Evolutionary conservation across 2,329 filamentous ascomycete genomes (phyloP).

Genomic region (Cryoendolithus antarcticus): DNA sequence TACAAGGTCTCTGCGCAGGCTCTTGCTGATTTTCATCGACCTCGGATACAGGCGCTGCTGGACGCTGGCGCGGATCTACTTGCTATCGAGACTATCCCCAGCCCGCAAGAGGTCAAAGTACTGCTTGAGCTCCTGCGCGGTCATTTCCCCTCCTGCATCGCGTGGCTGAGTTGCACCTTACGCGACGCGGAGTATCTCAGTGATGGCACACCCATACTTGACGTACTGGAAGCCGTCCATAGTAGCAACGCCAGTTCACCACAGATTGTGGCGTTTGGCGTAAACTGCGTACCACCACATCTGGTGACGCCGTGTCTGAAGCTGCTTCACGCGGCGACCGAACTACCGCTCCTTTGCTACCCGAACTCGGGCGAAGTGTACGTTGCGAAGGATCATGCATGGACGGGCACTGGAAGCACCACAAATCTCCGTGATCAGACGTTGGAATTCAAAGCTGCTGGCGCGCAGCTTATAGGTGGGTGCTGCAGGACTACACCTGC

Average conservation of each 20-base stretch:
- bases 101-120: conserved; percentile 26
- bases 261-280: conserved; percentile 30
- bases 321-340: conserved; percentile 19
- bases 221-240: conserved; percentile 21
- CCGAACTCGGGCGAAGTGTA: conserved; percentile 37
- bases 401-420: conserved; percentile 9
- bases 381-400: conserved; percentile 22
- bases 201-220: conserved; percentile 29
- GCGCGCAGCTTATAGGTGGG: conserved; percentile 33
- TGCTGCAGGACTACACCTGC: conserved; percentile 35
- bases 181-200: conserved; percentile 24
- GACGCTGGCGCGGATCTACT: conserved; percentile 31
- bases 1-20: conserved; percentile 22
- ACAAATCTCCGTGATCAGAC: conserved; percentile 17
- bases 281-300: conserved; percentile 32
- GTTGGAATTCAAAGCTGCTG: conserved; percentile 22
- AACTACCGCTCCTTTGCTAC: conserved; percentile 26
- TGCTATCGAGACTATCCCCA: conserved; percentile 35
- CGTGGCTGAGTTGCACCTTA: conserved; percentile 33
- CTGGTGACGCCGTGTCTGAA: conserved; percentile 23
- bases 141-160: conserved; percentile 26
- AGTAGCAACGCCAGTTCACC: conserved; percentile 2
- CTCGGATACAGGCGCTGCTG: conserved; percentile 29
- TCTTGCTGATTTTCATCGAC: conserved; percentile 32
- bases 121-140: conserved; percentile 26